Conservation (phyloP, 2,329 filamentous ascomycete genomes). For the Penicillium sp. region DNA sequence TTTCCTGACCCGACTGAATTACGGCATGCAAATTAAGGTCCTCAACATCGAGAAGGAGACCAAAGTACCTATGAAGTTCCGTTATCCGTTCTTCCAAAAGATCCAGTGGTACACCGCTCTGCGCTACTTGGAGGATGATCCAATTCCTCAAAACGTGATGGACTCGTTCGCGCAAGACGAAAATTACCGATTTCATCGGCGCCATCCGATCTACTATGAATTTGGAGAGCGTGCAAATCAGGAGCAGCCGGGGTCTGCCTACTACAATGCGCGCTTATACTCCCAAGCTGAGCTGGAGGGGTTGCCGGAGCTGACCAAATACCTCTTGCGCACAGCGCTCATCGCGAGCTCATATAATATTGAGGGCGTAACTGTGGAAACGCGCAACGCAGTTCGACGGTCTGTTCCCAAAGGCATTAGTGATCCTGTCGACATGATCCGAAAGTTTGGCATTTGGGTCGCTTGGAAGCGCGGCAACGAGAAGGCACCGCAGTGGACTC, state of each 20-base stretch:
- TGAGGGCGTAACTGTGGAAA: constrained; percentile 54
- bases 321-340: constrained; percentile 58
- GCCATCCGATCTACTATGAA: constrained; percentile 54
- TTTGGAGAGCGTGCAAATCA: constrained; percentile 50
- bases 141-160: constrained; percentile 52
- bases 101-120: constrained; percentile 64
- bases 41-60: constrained; percentile 62
- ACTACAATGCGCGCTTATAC: constrained; percentile 57
- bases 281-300: constrained; percentile 58
- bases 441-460: constrained; percentile 58
- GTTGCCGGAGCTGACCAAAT: constrained; percentile 53
- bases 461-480: constrained; percentile 64
- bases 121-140: constrained; percentile 59
- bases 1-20: constrained; percentile 60
- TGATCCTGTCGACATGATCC: constrained; percentile 55
- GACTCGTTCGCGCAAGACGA: constrained; percentile 52
- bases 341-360: constrained; percentile 54
- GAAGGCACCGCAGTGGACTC: constrained; percentile 56
- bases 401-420: constrained; percentile 59
- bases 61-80: constrained; percentile 59
- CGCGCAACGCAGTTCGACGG: constrained; percentile 54
- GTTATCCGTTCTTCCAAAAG: constrained; percentile 64
- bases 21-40: constrained; percentile 60
- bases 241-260: constrained; percentile 47
- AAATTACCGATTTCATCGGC: constrained; percentile 48